These are phyloP conservation scores for Cryphonectria naterciae DNA, from an alignment of 2,329 filamentous ascomycete genomes.

Conservation along the genomic window DNA sequence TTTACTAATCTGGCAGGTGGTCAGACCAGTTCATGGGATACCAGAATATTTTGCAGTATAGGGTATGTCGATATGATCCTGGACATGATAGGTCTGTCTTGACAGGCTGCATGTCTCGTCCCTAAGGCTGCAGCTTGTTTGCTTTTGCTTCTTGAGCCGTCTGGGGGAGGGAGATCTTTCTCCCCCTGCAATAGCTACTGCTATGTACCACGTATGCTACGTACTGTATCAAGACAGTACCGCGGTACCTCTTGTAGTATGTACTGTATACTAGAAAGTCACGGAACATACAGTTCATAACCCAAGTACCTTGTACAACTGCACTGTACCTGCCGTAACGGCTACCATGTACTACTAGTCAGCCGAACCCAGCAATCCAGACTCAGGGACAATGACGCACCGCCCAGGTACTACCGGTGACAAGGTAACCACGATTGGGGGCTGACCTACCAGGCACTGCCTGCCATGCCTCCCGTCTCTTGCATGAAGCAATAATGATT, in stretches of 20 bases:
- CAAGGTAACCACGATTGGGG: background rate
- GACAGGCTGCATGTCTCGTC: slow-evolving; percentile 1
- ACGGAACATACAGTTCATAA: background rate
- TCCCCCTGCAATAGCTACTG: background rate
- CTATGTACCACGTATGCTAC: background rate
- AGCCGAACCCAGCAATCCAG: slow-evolving; percentile 2
- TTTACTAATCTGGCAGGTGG: slow-evolving; percentile 10
- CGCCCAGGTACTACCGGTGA: background rate
- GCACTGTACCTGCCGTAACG: background rate
- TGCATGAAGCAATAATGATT: background rate
- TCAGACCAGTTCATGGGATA: background rate
- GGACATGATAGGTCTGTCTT: background rate
- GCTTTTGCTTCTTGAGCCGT: background rate
- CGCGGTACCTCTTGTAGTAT: background rate
- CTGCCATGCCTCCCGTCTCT: background rate
- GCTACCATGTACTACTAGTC: background rate
- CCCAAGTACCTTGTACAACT: background rate
- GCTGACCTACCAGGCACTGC: background rate
- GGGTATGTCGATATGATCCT: background rate
- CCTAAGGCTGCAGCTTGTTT: background rate
- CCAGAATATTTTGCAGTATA: background rate
- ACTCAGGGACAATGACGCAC: slow-evolving; percentile 12
- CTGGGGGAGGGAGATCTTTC: background rate
- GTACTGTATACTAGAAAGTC: background rate
- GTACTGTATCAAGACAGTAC: background rate